Conservation (phyloP, 2,329 filamentous ascomycete genomes). For the Cadophora gregata region DNA sequence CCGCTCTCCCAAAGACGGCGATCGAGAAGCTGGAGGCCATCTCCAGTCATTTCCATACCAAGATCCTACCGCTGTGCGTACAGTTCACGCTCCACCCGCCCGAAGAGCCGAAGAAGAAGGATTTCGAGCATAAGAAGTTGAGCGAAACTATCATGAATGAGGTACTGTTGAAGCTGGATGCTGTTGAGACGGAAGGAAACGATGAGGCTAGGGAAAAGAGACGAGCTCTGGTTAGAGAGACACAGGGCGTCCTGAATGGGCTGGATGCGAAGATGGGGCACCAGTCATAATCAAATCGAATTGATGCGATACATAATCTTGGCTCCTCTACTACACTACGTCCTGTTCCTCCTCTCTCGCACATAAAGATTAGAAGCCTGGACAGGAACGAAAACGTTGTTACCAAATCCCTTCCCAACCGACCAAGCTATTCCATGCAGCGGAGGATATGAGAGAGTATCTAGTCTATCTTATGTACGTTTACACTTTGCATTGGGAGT, state of each 20-base stretch:
- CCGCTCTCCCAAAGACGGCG: constrained; percentile 50
- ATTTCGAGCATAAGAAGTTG: constrained; percentile 76
- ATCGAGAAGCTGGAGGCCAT: constrained; percentile 72
- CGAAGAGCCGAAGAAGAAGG: constrained; percentile 67
- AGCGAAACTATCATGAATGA: constrained; percentile 79
- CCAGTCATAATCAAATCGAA: background rate
- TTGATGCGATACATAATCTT: background rate
- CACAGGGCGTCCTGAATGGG: constrained; percentile 69
- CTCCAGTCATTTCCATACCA: constrained; percentile 64
- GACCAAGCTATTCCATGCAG: background rate
- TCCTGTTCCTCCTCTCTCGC: background rate
- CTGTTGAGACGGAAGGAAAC: constrained; percentile 75
- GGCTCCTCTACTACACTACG: background rate
- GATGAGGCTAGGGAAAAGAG: constrained; percentile 66
- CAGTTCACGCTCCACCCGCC: constrained; percentile 69
- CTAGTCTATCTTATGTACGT: background rate
- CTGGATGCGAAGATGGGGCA: constrained; percentile 56
- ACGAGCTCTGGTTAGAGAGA: constrained; percentile 75
- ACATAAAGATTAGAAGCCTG: background rate
- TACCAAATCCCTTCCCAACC: background rate
- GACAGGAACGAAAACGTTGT: background rate
- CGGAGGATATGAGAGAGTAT: background rate
- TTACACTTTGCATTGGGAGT: constrained; percentile 1
- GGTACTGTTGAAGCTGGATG: constrained; percentile 77
- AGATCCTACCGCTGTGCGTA: constrained; percentile 69